These are phyloP conservation scores for Hawksworthiomyces lignivorus DNA, from an alignment of 2,329 filamentous ascomycete genomes.

Conservation along the genomic window DNA sequence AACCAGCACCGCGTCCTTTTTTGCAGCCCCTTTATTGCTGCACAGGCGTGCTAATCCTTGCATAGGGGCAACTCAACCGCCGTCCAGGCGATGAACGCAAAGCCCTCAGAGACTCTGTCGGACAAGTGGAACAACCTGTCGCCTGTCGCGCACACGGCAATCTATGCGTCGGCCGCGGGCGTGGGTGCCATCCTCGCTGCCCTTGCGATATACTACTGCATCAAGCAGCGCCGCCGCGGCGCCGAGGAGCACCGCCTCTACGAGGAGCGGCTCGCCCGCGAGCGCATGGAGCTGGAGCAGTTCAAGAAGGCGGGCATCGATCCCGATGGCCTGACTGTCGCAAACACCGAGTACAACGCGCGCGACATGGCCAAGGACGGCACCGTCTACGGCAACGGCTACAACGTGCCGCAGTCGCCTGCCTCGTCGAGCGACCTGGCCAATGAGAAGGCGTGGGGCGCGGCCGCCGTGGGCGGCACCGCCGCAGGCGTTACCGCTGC, in stretches of 20 bases:
- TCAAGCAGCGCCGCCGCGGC: slow-evolving; percentile 47
- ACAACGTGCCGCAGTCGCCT: slow-evolving; percentile 24
- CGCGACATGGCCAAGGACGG: slow-evolving; percentile 25
- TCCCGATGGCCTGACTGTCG: slow-evolving; percentile 36
- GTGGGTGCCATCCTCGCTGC: slow-evolving; percentile 35
- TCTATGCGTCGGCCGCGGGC: slow-evolving; percentile 43
- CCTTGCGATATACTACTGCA: slow-evolving; percentile 43
- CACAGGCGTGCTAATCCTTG: too few relatives aligned
- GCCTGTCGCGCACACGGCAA: slow-evolving; percentile 39
- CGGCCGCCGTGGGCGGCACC: slow-evolving; percentile 15
- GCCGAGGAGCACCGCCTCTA: slow-evolving; percentile 41
- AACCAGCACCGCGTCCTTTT: too few relatives aligned
- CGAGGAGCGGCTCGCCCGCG: slow-evolving; percentile 34
- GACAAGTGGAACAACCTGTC: slow-evolving; percentile 50
- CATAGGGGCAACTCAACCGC: slow-evolving; percentile 53
- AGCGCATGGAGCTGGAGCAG: slow-evolving; percentile 43
- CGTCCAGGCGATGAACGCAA: slow-evolving; percentile 33
- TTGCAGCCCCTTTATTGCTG: too few relatives aligned
- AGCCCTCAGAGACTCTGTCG: slow-evolving; percentile 33
- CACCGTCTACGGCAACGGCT: slow-evolving; percentile 21
- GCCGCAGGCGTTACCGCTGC: slow-evolving; percentile 16
- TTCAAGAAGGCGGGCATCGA: slow-evolving; percentile 40
- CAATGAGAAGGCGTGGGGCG: slow-evolving; percentile 23
- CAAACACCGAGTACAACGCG: slow-evolving; percentile 30
- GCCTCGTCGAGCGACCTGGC: slow-evolving; percentile 20